A percentile compares a stretch with the other conserved stretches of the same genome.
phyloP scores from a whole-genome alignment of 73 alveolate genomes.

The Uronychia setigera region DNA sequence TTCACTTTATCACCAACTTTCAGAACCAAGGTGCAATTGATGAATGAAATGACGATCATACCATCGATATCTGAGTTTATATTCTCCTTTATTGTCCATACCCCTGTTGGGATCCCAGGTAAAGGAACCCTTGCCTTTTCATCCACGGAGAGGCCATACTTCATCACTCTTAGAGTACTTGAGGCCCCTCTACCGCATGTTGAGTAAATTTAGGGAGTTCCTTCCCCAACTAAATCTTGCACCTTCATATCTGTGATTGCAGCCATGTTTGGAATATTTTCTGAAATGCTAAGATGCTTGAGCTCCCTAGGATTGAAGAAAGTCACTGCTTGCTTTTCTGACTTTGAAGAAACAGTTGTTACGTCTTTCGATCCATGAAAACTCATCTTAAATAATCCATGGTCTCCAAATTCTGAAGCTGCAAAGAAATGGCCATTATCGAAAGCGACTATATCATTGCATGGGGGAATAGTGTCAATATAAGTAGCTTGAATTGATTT shows the following conservation, averaged over 20 bases:
- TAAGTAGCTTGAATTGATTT: slow-evolving; percentile 74
- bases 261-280: slow-evolving; percentile 64
- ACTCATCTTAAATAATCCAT: too few species aligned
- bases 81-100: slow-evolving; percentile 91
- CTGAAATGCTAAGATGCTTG: slow-evolving; percentile 48
- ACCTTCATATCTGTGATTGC: slow-evolving; percentile 90
- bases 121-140: slow-evolving; percentile 89
- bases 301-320: slow-evolving; percentile 67
- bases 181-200: slow-evolving; percentile 94
- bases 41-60: slow-evolving; percentile 91
- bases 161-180: slow-evolving; percentile 89
- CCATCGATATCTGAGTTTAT: slow-evolving; percentile 83
- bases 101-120: slow-evolving; percentile 94
- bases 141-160: slow-evolving; percentile 93
- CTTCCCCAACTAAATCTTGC: slow-evolving; percentile 90
- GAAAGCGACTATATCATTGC: slow-evolving; percentile 84
- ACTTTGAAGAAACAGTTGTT: slow-evolving; percentile 66
- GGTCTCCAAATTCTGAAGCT: slow-evolving; percentile 95
- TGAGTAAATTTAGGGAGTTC: slow-evolving; percentile 90
- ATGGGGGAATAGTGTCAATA: slow-evolving; percentile 93
- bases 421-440: slow-evolving; percentile 87
- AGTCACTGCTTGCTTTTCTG: slow-evolving; percentile 30
- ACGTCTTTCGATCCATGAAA: too few species aligned
- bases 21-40: slow-evolving; percentile 86
- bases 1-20: slow-evolving; percentile 85